Conservation (phyloP, 2,329 filamentous ascomycete genomes). For the Nannizzia gypsea region DNA sequence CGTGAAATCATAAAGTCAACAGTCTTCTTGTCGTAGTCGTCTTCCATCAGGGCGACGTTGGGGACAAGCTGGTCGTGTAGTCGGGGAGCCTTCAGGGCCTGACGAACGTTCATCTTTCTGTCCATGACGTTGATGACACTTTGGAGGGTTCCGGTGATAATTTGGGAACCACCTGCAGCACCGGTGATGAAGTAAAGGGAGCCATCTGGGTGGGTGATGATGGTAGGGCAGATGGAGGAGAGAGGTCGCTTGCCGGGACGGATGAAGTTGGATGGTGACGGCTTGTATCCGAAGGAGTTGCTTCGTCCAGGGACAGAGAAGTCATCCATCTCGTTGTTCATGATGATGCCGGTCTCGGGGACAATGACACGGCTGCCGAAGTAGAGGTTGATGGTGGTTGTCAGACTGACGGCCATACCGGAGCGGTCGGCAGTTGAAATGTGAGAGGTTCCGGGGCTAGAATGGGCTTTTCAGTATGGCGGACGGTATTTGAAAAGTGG, state of each 20-base stretch:
- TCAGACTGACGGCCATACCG: conserved; percentile 68
- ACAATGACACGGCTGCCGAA: conserved; percentile 73
- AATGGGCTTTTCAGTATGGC: neutral
- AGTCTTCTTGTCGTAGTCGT: conserved; percentile 52
- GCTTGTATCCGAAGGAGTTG: conserved; percentile 78
- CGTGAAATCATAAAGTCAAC: conserved; percentile 49
- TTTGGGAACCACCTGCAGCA: conserved; percentile 68
- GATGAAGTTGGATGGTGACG: conserved; percentile 70
- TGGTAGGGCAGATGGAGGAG: conserved; percentile 69
- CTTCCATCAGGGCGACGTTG: conserved; percentile 56
- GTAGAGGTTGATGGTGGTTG: conserved; percentile 76
- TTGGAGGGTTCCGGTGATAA: conserved; percentile 69
- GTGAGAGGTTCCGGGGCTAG: conserved; percentile 41
- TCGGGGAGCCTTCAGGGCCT: conserved; percentile 55
- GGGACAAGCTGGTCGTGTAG: conserved; percentile 76
- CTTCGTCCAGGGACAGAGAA: conserved; percentile 69
- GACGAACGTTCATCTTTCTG: conserved; percentile 44
- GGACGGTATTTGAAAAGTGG: neutral
- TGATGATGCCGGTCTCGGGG: conserved; percentile 68
- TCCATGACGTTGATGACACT: conserved; percentile 63
- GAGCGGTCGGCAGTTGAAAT: conserved; percentile 54
- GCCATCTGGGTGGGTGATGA: conserved; percentile 56
- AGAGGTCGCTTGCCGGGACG: conserved; percentile 69
- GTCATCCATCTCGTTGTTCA: conserved; percentile 58
- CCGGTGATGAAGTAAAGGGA: conserved; percentile 58